These are phyloP conservation scores for Ilex paraguariensis DNA, from an alignment of 305 asterid species.

Conservation along the genomic window DNA sequence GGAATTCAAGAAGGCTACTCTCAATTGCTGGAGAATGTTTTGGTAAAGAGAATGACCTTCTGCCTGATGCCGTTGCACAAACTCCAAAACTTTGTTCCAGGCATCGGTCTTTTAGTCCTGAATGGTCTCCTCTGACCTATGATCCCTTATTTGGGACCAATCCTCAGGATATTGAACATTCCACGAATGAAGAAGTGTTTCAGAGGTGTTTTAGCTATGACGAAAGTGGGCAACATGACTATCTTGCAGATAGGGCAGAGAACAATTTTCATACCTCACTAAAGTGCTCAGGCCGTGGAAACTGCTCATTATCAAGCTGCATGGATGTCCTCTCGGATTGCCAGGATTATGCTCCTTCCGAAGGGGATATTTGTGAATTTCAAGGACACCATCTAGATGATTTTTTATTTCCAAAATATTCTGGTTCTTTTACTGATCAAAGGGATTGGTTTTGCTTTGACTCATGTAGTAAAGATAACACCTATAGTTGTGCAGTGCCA, in stretches of 20 bases:
- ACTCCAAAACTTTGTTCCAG: conserved; percentile 24
- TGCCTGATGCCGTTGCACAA: conserved; percentile 24
- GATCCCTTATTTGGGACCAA: conserved; percentile 25
- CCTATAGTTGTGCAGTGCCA: conserved; percentile 21
- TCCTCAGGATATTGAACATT: conserved; percentile 26
- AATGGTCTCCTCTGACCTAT: conserved; percentile 34
- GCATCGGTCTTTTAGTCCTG: conserved; percentile 32
- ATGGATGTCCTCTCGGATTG: conserved; percentile 26
- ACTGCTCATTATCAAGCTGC: conserved; percentile 23
- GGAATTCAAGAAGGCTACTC: conserved; percentile 24
- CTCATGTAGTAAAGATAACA: conserved; percentile 27
- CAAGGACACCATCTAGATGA: conserved; percentile 22
- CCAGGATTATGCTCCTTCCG: conserved; percentile 16
- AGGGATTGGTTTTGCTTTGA: conserved; percentile 27
- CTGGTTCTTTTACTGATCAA: conserved; percentile 31
- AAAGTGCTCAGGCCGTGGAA: conserved; percentile 29
- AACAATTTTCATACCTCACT: conserved; percentile 21
- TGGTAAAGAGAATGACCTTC: conserved; percentile 16
- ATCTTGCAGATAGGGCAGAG: conserved; percentile 28
- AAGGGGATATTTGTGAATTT: conserved; percentile 24
- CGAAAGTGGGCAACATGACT: conserved; percentile 15
- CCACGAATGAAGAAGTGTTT: conserved; percentile 19
- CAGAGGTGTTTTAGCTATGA: conserved; percentile 27
- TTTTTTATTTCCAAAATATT: conserved; percentile 30
- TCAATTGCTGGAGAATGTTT: conserved; percentile 22